Base-by-base conservation (phyloP, 1,139 yeast species). In the Suhomyces guaymorum region DNA sequence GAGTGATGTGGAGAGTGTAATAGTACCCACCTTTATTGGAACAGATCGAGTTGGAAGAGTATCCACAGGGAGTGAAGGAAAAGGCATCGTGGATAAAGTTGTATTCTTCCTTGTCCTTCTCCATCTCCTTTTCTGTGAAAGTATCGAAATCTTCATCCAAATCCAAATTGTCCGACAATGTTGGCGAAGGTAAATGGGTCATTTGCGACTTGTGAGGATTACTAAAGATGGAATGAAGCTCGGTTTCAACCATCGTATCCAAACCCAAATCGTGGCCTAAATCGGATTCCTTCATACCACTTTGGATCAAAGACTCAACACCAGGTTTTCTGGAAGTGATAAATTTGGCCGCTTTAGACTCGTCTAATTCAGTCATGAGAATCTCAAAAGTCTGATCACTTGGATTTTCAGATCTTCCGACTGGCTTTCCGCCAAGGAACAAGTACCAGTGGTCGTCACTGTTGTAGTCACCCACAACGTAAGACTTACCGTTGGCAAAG, bases 31-130 rank as follows among this genome's bases (percentile, higher is more conserved):
- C 74, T 29, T 67, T 63, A 30, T 64, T 69, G 36, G 76, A 66
- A 33, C 85, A 61, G 30, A 88, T 66, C 17, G 94, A 82, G 60
- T 92, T 92, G 32, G 96, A 86, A 2, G 96, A 87, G 56, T 80
- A 92, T 11, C 98, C 98, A 61, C 97, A 92, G 2, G 98, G 98
- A n/a, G 86, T 70, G 59, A 92, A 92, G 19, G 95, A 82, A 63
- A 89, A 92, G 4, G 96, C 87, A 65, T 90, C 97, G 52, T 82
- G 88, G 55, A 75, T 49, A 37, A 70, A 75, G 11, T 46, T 46
- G 27, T 44, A 30, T 5, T 27, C 37, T 5, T 26, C 24, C 7
- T 16, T 18, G n/a, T 28, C 19, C 19, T 17, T 17, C 5, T 5
- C 7, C 7, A 5, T 23, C 11, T 21, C 31, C 19, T 30, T 21